Evolutionary conservation across 306 rosid species (phyloP).

Genomic region (Vigna mungo): DNA sequence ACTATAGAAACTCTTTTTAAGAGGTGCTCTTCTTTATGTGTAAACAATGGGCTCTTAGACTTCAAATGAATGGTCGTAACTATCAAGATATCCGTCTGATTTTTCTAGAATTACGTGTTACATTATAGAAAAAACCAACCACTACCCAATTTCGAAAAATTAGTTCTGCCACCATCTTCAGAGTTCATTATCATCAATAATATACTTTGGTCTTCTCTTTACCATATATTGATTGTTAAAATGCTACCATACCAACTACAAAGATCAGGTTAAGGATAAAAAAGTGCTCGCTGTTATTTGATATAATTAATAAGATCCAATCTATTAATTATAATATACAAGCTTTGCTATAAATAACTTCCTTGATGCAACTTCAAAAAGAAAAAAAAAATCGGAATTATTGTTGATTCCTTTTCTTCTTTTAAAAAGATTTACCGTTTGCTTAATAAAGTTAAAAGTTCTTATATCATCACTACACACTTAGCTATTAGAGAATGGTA

Average conservation of each 20-base stretch:
- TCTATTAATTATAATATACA: neutral
- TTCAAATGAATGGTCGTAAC: too few relatives aligned
- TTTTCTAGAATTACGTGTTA: neutral
- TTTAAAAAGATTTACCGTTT: neutral
- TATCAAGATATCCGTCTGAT: neutral
- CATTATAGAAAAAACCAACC: neutral
- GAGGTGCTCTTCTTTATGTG: too few relatives aligned
- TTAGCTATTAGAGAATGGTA: neutral
- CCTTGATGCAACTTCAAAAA: neutral
- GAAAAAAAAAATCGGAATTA: neutral
- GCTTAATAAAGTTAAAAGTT: neutral
- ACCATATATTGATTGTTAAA: neutral
- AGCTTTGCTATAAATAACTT: neutral
- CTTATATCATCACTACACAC: slow-evolving; percentile 2
- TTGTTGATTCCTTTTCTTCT: neutral
- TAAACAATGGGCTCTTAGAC: too few relatives aligned
- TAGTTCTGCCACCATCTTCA: neutral
- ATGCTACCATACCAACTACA: neutral
- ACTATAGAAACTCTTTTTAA: too few relatives aligned
- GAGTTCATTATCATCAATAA: neutral
- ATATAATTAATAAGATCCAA: too few relatives aligned
- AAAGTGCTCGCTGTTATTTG: neutral
- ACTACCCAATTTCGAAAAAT: neutral
- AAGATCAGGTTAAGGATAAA: neutral
- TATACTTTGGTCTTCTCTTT: neutral